Evolutionary conservation across 257 asterid genomes (phyloP).

Genomic region (Lycium ferocissimum): DNA sequence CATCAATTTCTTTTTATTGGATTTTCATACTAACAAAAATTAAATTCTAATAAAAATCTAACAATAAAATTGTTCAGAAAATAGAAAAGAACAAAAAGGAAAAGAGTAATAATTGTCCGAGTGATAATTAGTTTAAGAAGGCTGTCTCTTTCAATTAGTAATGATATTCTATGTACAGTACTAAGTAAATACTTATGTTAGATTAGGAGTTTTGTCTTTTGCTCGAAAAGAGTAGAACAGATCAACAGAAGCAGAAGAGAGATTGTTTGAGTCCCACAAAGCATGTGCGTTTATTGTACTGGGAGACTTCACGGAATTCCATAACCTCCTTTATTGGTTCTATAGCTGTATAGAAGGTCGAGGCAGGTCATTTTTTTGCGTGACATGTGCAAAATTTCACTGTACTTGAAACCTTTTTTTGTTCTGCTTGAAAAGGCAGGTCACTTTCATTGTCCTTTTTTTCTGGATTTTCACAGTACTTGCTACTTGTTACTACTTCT

Average conservation of each 20-base stretch:
- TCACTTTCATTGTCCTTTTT: background rate
- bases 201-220: background rate
- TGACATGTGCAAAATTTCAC: background rate
- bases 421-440: background rate
- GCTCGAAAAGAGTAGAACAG: background rate
- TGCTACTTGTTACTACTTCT: background rate
- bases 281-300: background rate
- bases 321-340: background rate
- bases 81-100: background rate
- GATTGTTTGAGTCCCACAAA: slow-evolving; percentile 24
- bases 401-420: background rate
- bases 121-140: background rate
- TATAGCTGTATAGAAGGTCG: background rate
- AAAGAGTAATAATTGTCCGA: background rate
- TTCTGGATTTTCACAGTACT: background rate
- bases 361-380: too few species aligned
- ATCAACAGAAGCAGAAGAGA: background rate
- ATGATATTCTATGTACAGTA: background rate
- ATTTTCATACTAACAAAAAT: background rate
- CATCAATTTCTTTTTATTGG: background rate
- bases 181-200: background rate
- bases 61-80: background rate
- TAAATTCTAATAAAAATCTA: background rate
- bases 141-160: background rate
- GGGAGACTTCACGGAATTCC: slow-evolving; percentile 9